Evolutionary conservation across 2,329 filamentous ascomycete genomes (phyloP), one percentile per base, ranked within the genome.

Genomic region (Alternaria alternata): DNA sequence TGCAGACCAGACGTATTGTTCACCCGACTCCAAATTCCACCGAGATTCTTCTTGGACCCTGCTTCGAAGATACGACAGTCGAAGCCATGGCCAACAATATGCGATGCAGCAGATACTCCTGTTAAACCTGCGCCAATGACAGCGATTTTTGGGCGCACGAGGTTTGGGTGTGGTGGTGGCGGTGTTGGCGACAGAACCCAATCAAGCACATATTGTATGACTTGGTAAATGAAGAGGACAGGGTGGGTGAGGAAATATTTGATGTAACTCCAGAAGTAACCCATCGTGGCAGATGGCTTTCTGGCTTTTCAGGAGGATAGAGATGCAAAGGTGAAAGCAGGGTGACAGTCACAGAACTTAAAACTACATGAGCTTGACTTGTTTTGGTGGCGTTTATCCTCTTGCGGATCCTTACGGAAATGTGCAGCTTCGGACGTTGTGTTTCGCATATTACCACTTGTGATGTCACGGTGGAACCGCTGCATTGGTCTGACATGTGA

Each of bases 1-100:
- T 95, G 92, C 0, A 96, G 84, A 16, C 91, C 88, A 0, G 91
- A 94, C 0, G 91, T 94, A 52, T 91, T 91, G 80, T 95, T 94
- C 41, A 95, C 91, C 77, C 86, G 85, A 72, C 88, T 92, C 91
- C 92, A 94, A 34, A 94, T 94, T 0, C 92, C 92, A 16, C 91
- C 91, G 0, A 96, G 76, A 24, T 87, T 83, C 16, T 91, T 84
- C 64, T 88, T 82, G 4, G 83, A 78, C 1, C 90, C 90, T 7
- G 87, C 86, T 74, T 96, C 92, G 66, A 96, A 96, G 39, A 96
- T 86, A 20, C 86, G 85, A 7, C 93, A 90, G 63, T 95, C 91
- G 67, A 94, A 94, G 44, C 92, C 92, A 86, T 95, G 91, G 2
- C 92, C 92, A 36, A 94, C 87, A 72, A 91, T 93, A 75, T 96